Conservation (phyloP, 164 flowering plant genomes). For the Dillenia turbinata region DNA sequence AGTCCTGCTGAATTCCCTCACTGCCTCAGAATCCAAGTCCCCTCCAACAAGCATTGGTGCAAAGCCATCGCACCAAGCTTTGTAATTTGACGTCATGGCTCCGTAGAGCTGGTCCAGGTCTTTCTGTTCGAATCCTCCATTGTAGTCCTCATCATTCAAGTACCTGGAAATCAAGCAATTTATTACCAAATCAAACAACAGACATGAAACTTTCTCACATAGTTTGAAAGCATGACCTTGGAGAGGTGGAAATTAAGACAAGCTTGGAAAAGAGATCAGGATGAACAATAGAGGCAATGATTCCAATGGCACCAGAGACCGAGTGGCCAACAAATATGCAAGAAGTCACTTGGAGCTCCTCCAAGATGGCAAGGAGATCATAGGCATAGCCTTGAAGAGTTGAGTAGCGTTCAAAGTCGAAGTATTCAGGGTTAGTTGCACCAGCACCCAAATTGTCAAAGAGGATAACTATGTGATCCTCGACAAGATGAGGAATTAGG, state of each 20-base stretch:
- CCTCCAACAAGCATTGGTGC: constrained; percentile 52
- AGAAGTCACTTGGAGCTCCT: constrained; percentile 51
- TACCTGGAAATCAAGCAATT: constrained; percentile 20
- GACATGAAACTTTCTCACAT: too few relatives aligned
- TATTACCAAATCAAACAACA: not conserved
- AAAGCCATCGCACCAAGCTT: constrained; percentile 45
- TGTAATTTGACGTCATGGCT: constrained; percentile 40
- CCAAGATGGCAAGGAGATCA: constrained; percentile 50
- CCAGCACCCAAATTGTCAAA: constrained; percentile 67
- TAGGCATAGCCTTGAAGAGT: constrained; percentile 49
- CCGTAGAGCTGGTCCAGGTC: constrained; percentile 43
- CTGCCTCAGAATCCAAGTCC: constrained; percentile 45
- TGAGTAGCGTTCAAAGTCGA: constrained; percentile 58
- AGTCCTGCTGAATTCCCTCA: constrained; percentile 55
- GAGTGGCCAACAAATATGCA: constrained; percentile 93
- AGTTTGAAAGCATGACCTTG: constrained; percentile 42
- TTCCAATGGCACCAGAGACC: constrained; percentile 67
- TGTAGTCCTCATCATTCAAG: constrained; percentile 43
- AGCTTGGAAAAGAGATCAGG: constrained; percentile 88
- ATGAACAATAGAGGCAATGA: constrained; percentile 71
- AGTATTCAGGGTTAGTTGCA: constrained; percentile 55
- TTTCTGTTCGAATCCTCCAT: constrained; percentile 49
- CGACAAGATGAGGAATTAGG: constrained; percentile 43
- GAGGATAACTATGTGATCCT: constrained; percentile 30
- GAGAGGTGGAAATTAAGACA: constrained; percentile 68